phyloP scores from a whole-genome alignment of 2,329 filamentous ascomycete species.

The Aschersonia sp. region DNA sequence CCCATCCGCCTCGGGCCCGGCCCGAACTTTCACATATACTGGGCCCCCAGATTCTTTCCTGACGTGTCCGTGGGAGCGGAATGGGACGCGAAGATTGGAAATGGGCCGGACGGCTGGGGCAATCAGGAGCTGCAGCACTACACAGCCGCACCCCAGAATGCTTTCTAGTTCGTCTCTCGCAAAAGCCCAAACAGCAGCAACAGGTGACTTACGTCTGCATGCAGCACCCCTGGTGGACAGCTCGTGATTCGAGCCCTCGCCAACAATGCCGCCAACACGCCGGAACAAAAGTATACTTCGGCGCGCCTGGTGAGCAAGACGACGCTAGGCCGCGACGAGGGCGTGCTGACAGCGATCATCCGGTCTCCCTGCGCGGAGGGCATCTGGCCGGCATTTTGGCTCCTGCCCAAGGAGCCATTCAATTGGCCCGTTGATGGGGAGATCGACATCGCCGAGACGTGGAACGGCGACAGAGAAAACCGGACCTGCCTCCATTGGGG shows the following conservation, averaged over 20 bases:
- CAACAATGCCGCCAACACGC: conserved; percentile 14
- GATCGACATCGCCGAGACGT: conserved; percentile 46
- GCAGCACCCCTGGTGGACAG: conserved; percentile 28
- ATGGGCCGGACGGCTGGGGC: conserved; percentile 45
- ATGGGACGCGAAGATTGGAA: conserved; percentile 38
- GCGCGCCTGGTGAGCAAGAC: conserved; percentile 39
- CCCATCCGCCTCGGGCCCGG: conserved; percentile 6
- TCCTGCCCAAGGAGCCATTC: conserved; percentile 42
- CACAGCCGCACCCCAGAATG: conserved; percentile 30
- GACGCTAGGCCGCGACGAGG: conserved; percentile 33
- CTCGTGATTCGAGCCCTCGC: conserved; percentile 38
- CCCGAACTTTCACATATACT: conserved; percentile 22
- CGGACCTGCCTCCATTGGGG: conserved; percentile 46
- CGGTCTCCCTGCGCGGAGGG: conserved; percentile 37
- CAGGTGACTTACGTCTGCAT: neutral
- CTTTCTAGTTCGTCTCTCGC: conserved; percentile 26
- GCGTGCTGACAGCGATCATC: conserved; percentile 36
- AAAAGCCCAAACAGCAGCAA: too few species aligned
- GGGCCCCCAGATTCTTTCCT: conserved; percentile 34
- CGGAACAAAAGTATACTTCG: conserved; percentile 32
- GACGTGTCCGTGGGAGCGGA: conserved; percentile 29
- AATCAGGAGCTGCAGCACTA: conserved; percentile 48
- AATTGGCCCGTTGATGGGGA: conserved; percentile 44
- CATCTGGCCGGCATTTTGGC: conserved; percentile 49
- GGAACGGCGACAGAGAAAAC: conserved; percentile 42